phyloP scores from a whole-genome alignment of 2,329 filamentous ascomycete genomes.

The Colletotrichum tropicicola region DNA sequence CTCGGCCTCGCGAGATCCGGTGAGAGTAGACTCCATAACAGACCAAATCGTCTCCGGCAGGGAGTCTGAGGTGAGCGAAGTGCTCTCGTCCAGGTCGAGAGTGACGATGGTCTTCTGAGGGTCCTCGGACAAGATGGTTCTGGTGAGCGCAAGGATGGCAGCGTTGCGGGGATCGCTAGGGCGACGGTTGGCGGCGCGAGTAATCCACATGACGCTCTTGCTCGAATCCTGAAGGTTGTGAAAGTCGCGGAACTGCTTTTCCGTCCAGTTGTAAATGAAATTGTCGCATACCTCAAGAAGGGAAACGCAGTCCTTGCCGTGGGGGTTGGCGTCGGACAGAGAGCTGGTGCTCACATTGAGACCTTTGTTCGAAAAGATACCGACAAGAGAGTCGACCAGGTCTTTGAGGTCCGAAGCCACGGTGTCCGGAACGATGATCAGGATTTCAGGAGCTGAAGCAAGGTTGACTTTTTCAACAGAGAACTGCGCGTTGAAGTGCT shows the following conservation, averaged over 20 bases:
- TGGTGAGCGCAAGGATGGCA: slow-evolving; percentile 54
- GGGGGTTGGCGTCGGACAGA: slow-evolving; percentile 22
- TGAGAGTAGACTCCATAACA: slow-evolving; percentile 30
- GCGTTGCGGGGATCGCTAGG: slow-evolving; percentile 45
- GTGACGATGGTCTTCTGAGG: slow-evolving; percentile 51
- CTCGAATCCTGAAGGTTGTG: slow-evolving; percentile 46
- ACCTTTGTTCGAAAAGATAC: not conserved
- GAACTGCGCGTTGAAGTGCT: slow-evolving; percentile 13
- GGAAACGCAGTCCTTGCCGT: slow-evolving; percentile 50
- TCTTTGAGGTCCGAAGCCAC: not conserved
- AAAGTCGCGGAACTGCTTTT: slow-evolving; percentile 49
- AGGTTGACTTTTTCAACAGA: not conserved
- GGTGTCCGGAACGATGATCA: slow-evolving; percentile 16
- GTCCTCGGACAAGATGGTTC: slow-evolving; percentile 60
- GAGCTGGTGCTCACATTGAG: not conserved
- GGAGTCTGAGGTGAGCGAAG: slow-evolving; percentile 34
- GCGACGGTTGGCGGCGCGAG: slow-evolving; percentile 49
- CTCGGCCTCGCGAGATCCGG: slow-evolving; percentile 48
- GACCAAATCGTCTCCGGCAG: slow-evolving; percentile 35
- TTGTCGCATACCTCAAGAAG: slow-evolving; percentile 51
- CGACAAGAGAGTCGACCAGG: not conserved
- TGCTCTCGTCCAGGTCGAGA: slow-evolving; percentile 47
- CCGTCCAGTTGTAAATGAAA: slow-evolving; percentile 49
- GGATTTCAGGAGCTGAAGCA: not conserved
- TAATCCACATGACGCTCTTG: slow-evolving; percentile 57